Evolutionary conservation across 768 basidiomycete genomes (phyloP).

Genomic region (Boletus pseudopeckii): DNA sequence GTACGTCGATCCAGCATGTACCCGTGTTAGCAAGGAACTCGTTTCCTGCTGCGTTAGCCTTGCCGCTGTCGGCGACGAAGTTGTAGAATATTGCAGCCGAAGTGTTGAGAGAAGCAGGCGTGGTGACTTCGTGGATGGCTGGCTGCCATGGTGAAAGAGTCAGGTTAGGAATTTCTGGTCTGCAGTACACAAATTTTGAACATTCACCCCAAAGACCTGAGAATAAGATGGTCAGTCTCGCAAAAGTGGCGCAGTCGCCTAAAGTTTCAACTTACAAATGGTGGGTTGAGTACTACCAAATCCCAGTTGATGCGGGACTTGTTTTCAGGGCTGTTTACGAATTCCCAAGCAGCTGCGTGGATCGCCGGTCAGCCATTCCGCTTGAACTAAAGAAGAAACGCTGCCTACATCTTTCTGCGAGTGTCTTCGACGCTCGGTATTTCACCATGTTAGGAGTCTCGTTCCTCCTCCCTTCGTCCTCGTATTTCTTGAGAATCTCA

Average conservation of each 20-base stretch:
- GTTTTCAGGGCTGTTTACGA: conserved; percentile 30
- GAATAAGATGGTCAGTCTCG: neutral
- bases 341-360: conserved; percentile 46
- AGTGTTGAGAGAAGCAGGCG: conserved; percentile 36
- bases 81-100: conserved; percentile 38
- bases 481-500: conserved; percentile 40
- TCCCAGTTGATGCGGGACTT: conserved; percentile 37
- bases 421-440: conserved; percentile 61
- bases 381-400: neutral
- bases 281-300: conserved; percentile 39
- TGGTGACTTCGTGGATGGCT: conserved; percentile 38
- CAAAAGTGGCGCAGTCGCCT: neutral
- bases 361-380: neutral
- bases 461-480: conserved; percentile 43
- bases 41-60: conserved; percentile 20
- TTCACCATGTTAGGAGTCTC: conserved; percentile 36
- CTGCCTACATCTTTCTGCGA: conserved; percentile 55
- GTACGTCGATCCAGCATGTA: conserved; percentile 47
- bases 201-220: conserved; percentile 30
- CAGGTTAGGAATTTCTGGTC: neutral
- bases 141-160: conserved; percentile 30
- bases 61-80: conserved; percentile 26
- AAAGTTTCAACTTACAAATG: conserved; percentile 27
- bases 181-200: neutral
- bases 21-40: conserved; percentile 24